Conservation (phyloP, 805 yeast species). For the Candida dajiaensis region DNA sequence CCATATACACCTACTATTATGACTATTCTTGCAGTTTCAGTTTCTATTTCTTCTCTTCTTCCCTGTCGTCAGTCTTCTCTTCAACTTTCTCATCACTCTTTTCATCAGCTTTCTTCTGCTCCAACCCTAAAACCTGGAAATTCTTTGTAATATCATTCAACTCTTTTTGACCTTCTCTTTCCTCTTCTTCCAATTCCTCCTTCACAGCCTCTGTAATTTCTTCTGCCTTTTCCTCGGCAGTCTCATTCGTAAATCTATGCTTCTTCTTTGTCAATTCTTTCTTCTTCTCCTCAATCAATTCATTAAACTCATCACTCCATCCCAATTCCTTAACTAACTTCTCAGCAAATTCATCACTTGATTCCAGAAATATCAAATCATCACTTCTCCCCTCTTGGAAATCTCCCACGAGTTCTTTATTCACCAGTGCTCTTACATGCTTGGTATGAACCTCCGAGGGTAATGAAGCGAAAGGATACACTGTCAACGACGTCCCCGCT, state of each 20-base stretch:
- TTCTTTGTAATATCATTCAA: background rate
- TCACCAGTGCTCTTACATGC: constrained; percentile 59
- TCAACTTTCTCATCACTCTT: background rate
- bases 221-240: constrained; percentile 19
- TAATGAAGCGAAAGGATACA: constrained; percentile 82
- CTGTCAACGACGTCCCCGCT: constrained; percentile 90
- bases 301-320: constrained; percentile 54
- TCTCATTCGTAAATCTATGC: constrained; percentile 18
- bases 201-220: constrained; percentile 24
- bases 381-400: constrained; percentile 48
- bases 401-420: constrained; percentile 75
- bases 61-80: background rate
- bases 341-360: constrained; percentile 62
- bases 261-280: background rate
- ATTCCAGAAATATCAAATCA: constrained; percentile 57
- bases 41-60: too few species aligned
- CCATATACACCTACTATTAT: too few species aligned
- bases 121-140: constrained; percentile 3
- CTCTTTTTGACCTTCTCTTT: constrained; percentile 1
- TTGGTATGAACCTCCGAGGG: constrained; percentile 55
- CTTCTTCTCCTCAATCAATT: constrained; percentile 28
- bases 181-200: constrained; percentile 16
- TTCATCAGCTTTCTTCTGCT: background rate
- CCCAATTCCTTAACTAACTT: constrained; percentile 49
- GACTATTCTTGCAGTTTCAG: too few species aligned